Percentiles rank a stretch among this genome's conserved stretches.
Evolutionary conservation across 352 stramenopile genomes (phyloP).

Genomic region (Globisporangium recalcitrans): DNA sequence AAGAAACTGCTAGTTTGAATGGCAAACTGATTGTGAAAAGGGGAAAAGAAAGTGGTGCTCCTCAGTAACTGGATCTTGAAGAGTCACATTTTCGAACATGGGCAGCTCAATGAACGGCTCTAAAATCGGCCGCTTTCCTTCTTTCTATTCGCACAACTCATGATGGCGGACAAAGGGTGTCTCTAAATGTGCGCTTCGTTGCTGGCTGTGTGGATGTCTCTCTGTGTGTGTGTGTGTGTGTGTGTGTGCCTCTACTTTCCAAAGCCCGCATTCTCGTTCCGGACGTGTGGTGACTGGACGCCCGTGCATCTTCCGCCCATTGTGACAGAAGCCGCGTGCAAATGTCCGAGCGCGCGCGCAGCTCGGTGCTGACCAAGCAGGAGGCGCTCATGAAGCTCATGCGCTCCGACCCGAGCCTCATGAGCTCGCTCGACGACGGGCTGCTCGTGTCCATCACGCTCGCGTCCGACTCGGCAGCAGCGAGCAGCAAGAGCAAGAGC

Average conservation of each 20-base stretch:
- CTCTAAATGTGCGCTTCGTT: too few relatives aligned
- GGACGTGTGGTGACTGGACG: too few relatives aligned
- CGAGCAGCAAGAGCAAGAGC: background rate
- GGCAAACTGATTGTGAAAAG: background rate
- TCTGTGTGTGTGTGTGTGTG: background rate
- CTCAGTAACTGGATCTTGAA: constrained; percentile 12
- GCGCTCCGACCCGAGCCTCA: constrained; percentile 35
- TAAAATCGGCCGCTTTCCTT: background rate
- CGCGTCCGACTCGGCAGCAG: constrained; percentile 4
- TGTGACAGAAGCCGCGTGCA: too few relatives aligned
- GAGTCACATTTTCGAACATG: constrained; percentile 13
- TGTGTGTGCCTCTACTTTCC: background rate
- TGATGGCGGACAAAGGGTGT: background rate
- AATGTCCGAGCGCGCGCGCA: constrained; percentile 12
- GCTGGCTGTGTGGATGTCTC: background rate
- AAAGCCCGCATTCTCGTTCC: constrained; percentile 9
- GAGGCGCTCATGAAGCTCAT: constrained; percentile 42
- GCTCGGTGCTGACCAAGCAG: constrained; percentile 32
- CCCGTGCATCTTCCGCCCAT: too few relatives aligned
- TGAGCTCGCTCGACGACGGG: constrained; percentile 32
- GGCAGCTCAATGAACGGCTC: constrained; percentile 11
- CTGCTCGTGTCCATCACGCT: constrained; percentile 38
- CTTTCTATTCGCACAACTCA: background rate
- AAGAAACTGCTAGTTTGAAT: too few relatives aligned
- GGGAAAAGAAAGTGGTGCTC: background rate